phyloP scores from a whole-genome alignment of 352 stramenopile genomes.

The Phytophthora quininea region DNA sequence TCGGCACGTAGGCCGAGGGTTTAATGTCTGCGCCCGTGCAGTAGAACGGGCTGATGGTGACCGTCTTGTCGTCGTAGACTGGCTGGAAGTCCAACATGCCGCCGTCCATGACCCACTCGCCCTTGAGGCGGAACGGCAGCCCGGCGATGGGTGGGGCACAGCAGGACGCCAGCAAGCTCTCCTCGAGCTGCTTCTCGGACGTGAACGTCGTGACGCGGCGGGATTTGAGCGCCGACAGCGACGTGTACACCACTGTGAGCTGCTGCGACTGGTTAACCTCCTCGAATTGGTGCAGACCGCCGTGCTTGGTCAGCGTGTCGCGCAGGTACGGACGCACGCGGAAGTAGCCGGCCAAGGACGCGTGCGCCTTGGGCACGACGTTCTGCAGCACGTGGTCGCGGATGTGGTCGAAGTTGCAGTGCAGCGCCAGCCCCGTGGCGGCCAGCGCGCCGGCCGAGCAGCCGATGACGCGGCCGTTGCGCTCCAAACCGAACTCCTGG shows the following conservation, averaged over 20 bases:
- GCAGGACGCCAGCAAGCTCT: conserved; percentile 79
- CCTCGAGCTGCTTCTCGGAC: conserved; percentile 63
- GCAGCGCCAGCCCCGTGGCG: conserved; percentile 59
- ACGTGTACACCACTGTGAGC: conserved; percentile 77
- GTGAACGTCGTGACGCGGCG: conserved; percentile 72
- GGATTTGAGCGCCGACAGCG: conserved; percentile 71
- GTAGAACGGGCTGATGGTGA: conserved; percentile 89
- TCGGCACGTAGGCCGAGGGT: conserved; percentile 87
- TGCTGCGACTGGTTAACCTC: conserved; percentile 53
- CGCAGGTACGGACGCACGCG: conserved; percentile 70
- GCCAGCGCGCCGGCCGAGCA: conserved; percentile 70
- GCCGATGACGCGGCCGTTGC: conserved; percentile 55
- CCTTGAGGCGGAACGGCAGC: conserved; percentile 82
- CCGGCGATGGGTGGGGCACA: conserved; percentile 81
- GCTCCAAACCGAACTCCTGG: conserved; percentile 62
- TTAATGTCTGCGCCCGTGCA: conserved; percentile 90
- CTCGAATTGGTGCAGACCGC: conserved; percentile 50
- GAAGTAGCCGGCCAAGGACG: conserved; percentile 59
- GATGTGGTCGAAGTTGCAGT: conserved; percentile 77
- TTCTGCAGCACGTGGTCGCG: conserved; percentile 62
- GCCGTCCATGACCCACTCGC: conserved; percentile 89
- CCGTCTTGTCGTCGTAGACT: conserved; percentile 67
- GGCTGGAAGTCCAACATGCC: conserved; percentile 87
- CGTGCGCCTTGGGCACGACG: conserved; percentile 62
- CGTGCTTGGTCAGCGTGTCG: conserved; percentile 45